Conservation (phyloP, 192 early-diverging fungal species). For the Rhizophlyctis rosea region DNA sequence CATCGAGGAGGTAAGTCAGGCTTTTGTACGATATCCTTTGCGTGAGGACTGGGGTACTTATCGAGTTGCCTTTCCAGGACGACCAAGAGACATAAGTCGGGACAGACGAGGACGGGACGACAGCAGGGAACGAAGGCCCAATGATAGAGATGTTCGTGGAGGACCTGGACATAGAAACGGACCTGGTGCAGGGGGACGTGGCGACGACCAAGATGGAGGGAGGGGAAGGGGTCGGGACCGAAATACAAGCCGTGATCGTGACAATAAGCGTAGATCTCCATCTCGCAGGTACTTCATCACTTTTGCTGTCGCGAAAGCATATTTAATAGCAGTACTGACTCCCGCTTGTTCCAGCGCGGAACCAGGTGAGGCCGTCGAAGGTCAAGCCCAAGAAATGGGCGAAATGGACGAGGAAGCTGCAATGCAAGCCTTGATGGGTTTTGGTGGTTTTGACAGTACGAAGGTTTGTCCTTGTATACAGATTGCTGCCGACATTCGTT, state of each 20-base stretch:
- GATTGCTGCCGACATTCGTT: neutral
- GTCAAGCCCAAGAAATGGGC: conserved; percentile 24
- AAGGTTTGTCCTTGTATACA: conserved; percentile 49
- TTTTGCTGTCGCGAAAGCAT: neutral
- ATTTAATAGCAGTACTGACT: neutral
- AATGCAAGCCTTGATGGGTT: conserved; percentile 86
- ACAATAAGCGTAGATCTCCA: neutral
- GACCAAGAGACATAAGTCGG: neutral
- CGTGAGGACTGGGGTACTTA: neutral
- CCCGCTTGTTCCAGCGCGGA: neutral
- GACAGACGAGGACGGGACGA: neutral
- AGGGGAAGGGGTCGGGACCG: neutral
- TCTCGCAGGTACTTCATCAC: neutral
- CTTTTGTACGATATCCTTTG: neutral
- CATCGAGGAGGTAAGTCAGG: neutral
- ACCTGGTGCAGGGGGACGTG: too few relatives aligned
- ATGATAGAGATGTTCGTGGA: neutral
- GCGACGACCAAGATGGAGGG: neutral
- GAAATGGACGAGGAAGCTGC: conserved; percentile 61
- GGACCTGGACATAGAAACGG: too few relatives aligned
- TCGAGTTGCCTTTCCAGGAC: neutral
- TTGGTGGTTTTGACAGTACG: conserved; percentile 83
- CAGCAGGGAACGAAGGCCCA: neutral
- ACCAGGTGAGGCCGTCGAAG: too few relatives aligned
- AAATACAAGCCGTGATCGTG: neutral